phyloP scores from a whole-genome alignment of 495 filamentous ascomycete species.

The Aspergillus biplanus region DNA sequence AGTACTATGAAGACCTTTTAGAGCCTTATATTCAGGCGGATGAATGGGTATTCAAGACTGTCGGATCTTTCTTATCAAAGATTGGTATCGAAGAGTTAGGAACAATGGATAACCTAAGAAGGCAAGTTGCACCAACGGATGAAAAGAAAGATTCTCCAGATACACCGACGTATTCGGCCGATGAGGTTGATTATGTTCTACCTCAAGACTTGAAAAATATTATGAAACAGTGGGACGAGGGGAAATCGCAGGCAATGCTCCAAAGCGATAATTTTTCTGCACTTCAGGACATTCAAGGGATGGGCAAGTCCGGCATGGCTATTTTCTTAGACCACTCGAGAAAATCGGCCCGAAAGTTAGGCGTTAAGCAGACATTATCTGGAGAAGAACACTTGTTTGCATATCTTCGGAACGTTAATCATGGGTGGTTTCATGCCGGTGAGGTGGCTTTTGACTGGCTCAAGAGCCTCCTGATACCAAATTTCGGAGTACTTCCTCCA shows the following conservation, averaged over 20 bases:
- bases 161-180: constrained; percentile 8
- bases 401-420: constrained; percentile 60
- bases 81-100: constrained; percentile 61
- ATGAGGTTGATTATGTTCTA: constrained; percentile 36
- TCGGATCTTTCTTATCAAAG: constrained; percentile 67
- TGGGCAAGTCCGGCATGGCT: constrained; percentile 63
- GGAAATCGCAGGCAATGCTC: constrained; percentile 58
- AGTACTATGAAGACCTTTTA: constrained; percentile 71
- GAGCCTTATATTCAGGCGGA: constrained; percentile 71
- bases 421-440: constrained; percentile 58
- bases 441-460: constrained; percentile 71
- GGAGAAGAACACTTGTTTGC: constrained; percentile 58
- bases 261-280: constrained; percentile 57
- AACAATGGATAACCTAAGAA: constrained; percentile 44
- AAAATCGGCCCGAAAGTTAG: constrained; percentile 56
- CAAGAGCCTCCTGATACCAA: constrained; percentile 55
- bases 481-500: constrained; percentile 30
- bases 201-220: constrained; percentile 57
- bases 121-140: constrained; percentile 22
- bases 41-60: constrained; percentile 72
- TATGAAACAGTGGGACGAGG: constrained; percentile 62
- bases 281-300: constrained; percentile 46
- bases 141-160: constrained; percentile 27
- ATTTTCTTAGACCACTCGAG: constrained; percentile 82
- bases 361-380: constrained; percentile 55